Evolutionary conservation across 2,329 filamentous ascomycete species (phyloP).

Genomic region (Fusarium musae): DNA sequence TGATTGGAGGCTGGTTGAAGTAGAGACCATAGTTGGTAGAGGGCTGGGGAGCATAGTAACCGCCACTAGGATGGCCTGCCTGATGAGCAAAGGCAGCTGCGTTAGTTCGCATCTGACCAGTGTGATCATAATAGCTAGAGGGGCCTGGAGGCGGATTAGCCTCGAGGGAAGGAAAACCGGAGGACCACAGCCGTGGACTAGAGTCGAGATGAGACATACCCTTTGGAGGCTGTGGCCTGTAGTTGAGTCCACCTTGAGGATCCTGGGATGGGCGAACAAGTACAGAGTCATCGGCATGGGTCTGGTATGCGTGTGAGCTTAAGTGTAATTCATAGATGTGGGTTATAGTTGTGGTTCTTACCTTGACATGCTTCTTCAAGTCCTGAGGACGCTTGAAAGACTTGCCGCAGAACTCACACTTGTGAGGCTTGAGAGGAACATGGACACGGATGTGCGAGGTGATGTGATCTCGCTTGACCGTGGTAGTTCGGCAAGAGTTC

Average conservation of each 20-base stretch:
- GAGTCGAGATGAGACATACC: slow-evolving; percentile 54
- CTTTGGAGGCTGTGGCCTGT: slow-evolving; percentile 65
- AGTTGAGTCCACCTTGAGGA: slow-evolving; percentile 63
- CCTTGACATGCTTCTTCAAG: slow-evolving; percentile 98
- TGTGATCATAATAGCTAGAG: slow-evolving; percentile 72
- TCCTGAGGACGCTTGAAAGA: slow-evolving; percentile 99
- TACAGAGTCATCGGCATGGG: slow-evolving; percentile 94
- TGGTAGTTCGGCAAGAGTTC: slow-evolving; percentile 95
- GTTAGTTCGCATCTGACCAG: slow-evolving; percentile 70
- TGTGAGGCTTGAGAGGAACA: slow-evolving; percentile 98
- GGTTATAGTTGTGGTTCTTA: slow-evolving; percentile 45
- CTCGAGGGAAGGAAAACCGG: slow-evolving; percentile 47
- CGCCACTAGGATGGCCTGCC: slow-evolving; percentile 58
- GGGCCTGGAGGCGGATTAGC: slow-evolving; percentile 61
- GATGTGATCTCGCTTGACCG: slow-evolving; percentile 98
- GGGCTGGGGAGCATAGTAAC: slow-evolving; percentile 69
- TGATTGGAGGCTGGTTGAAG: slow-evolving; percentile 74
- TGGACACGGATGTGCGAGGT: slow-evolving; percentile 99
- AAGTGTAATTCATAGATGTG: not conserved
- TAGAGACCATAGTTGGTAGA: slow-evolving; percentile 77
- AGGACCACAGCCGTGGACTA: slow-evolving; percentile 15
- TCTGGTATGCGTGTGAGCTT: slow-evolving; percentile 58
- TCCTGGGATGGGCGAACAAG: slow-evolving; percentile 65
- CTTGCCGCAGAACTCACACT: slow-evolving; percentile 98
- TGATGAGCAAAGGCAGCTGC: slow-evolving; percentile 67